These are phyloP conservation scores for Penicillium sumatraense DNA, from an alignment of 2,329 filamentous ascomycete species.

Conservation along the genomic window DNA sequence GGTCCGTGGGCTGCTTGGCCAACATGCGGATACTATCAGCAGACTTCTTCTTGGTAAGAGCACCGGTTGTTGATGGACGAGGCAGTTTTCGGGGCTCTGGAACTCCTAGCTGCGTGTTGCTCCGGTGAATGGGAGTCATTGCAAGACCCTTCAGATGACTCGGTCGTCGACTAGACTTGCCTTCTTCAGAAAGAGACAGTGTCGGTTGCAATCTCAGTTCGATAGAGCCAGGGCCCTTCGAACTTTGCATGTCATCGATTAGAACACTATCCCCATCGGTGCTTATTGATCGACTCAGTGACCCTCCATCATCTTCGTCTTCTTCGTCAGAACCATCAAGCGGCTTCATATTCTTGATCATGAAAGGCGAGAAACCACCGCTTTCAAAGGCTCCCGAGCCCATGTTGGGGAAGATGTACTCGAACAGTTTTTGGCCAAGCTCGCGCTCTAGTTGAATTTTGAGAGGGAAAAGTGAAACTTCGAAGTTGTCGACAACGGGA, in stretches of 20 bases:
- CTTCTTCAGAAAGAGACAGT: slow-evolving; percentile 59
- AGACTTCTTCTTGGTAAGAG: slow-evolving; percentile 46
- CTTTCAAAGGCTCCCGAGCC: slow-evolving; percentile 59
- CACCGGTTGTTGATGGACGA: slow-evolving; percentile 35
- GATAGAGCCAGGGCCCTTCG: slow-evolving; percentile 72
- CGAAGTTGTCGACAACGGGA: slow-evolving; percentile 94
- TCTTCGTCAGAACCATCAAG: slow-evolving; percentile 54
- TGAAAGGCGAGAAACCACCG: slow-evolving; percentile 56
- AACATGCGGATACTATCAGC: slow-evolving; percentile 46
- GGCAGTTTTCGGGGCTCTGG: slow-evolving; percentile 32
- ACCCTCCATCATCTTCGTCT: slow-evolving; percentile 31
- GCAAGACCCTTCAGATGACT: slow-evolving; percentile 37
- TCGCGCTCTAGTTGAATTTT: slow-evolving; percentile 93
- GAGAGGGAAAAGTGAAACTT: slow-evolving; percentile 89
- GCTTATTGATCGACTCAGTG: slow-evolving; percentile 35
- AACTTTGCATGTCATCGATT: slow-evolving; percentile 53
- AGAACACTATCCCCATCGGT: slow-evolving; percentile 46
- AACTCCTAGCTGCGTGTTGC: slow-evolving; percentile 27
- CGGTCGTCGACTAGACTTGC: slow-evolving; percentile 38
- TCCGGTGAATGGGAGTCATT: slow-evolving; percentile 40
- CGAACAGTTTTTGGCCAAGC: slow-evolving; percentile 88
- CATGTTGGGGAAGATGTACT: slow-evolving; percentile 94
- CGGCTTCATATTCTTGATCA: slow-evolving; percentile 58
- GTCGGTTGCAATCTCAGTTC: slow-evolving; percentile 85
- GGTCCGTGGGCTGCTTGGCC: slow-evolving; percentile 41